Conservation (phyloP, 148 eudicot genomes). For the Rhododendron ovatum region DNA sequence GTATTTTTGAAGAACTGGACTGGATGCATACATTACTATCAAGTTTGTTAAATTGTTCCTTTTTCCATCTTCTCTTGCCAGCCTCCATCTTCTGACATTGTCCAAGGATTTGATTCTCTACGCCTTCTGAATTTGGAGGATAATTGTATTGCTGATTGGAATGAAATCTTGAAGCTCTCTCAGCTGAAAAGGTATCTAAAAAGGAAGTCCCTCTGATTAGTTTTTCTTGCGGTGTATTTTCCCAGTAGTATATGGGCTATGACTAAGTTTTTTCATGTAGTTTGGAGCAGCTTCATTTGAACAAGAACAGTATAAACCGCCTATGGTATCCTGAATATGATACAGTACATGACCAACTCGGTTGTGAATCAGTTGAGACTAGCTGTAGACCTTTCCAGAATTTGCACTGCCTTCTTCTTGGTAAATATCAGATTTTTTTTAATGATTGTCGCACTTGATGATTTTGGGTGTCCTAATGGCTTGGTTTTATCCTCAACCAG, state of each 20-base stretch:
- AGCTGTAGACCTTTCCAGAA: slow-evolving; percentile 43
- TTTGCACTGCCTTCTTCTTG: slow-evolving; percentile 72
- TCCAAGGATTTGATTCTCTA: slow-evolving; percentile 69
- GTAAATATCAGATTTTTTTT: slow-evolving; percentile 32
- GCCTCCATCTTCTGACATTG: slow-evolving; percentile 49
- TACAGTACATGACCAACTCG: slow-evolving; percentile 18
- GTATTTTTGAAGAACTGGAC: slow-evolving; percentile 7
- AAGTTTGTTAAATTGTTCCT: background rate
- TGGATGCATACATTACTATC: background rate
- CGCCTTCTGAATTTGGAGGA: slow-evolving; percentile 76
- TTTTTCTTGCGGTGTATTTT: background rate
- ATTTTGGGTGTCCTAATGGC: slow-evolving; percentile 10
- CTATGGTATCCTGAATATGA: slow-evolving; percentile 52
- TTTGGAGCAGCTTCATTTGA: slow-evolving; percentile 81
- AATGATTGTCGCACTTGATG: background rate
- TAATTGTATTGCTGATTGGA: slow-evolving; percentile 75
- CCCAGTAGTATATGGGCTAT: background rate
- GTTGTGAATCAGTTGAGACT: slow-evolving; percentile 16
- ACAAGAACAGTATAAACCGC: slow-evolving; percentile 56
- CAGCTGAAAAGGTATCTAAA: slow-evolving; percentile 52
- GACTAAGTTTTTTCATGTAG: slow-evolving; percentile 30
- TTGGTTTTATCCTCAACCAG: slow-evolving; percentile 35
- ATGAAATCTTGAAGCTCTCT: slow-evolving; percentile 74
- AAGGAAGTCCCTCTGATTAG: background rate
- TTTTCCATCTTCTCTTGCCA: slow-evolving; percentile 23